Percentiles rank a stretch among this genome's conserved stretches.
Evolutionary conservation across 805 yeast species (phyloP).

Genomic region (Candida taoyuanica): DNA sequence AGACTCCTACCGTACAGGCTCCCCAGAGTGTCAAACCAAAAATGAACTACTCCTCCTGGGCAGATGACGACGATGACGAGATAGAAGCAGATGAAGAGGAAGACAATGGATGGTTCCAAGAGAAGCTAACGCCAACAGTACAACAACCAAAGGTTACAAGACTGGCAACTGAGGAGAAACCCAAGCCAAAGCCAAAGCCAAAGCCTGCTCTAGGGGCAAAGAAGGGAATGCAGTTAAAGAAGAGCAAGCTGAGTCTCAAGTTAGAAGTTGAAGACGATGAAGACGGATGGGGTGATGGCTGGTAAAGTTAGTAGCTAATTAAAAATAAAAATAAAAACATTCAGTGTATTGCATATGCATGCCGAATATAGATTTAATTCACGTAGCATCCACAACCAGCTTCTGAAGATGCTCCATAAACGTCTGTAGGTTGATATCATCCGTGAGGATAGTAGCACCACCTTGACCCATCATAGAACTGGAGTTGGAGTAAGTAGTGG

Average conservation of each 20-base stretch:
- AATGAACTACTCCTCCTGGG: slow-evolving; percentile 10
- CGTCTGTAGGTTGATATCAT: slow-evolving; percentile 91
- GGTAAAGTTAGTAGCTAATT: slow-evolving; percentile 32
- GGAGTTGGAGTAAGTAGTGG: slow-evolving; percentile 68
- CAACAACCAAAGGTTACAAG: slow-evolving; percentile 22
- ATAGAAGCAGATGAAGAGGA: slow-evolving; percentile 7
- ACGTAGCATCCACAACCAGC: slow-evolving; percentile 58
- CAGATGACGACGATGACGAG: slow-evolving; percentile 11
- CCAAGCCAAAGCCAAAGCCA: slow-evolving; percentile 1
- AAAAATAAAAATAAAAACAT: too few species aligned
- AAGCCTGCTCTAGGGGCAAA: slow-evolving; percentile 8
- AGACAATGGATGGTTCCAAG: slow-evolving; percentile 22
- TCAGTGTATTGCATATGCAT: too few species aligned
- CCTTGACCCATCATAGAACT: slow-evolving; percentile 43
- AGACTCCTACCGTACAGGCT: not conserved
- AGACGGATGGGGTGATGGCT: slow-evolving; percentile 44
- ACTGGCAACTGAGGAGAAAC: slow-evolving; percentile 18
- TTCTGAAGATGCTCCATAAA: slow-evolving; percentile 94
- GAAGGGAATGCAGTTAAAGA: slow-evolving; percentile 26
- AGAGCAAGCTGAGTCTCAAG: slow-evolving; percentile 31
- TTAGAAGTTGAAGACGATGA: slow-evolving; percentile 31
- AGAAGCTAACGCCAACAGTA: slow-evolving; percentile 1
- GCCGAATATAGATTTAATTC: too few species aligned
- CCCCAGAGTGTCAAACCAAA: slow-evolving; percentile 12
- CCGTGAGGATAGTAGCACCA: slow-evolving; percentile 84